phyloP scores from a whole-genome alignment of 345 rosid genomes.

The Salix caprea region DNA sequence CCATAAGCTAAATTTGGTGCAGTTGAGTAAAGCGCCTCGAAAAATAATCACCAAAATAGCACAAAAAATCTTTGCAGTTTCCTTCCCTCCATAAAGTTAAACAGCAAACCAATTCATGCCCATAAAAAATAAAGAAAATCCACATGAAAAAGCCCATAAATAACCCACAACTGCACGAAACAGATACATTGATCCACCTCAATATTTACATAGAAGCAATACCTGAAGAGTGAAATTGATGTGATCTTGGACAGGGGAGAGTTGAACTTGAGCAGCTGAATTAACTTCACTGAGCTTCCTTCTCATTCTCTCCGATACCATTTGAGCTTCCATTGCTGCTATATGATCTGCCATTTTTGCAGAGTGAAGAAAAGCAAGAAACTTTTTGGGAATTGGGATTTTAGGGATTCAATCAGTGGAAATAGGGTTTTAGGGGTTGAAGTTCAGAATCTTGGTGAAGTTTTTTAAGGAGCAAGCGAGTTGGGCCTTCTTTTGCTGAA shows the following conservation, averaged over 20 bases:
- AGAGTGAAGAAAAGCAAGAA: too few relatives aligned
- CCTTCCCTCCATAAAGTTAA: too few relatives aligned
- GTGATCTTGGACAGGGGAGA: slow-evolving; percentile 74
- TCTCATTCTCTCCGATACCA: slow-evolving; percentile 60
- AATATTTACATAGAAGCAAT: background rate
- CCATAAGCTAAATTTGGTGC: too few relatives aligned
- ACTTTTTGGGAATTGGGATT: background rate
- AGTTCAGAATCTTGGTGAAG: background rate
- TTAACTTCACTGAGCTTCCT: slow-evolving; percentile 65
- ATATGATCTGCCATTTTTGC: slow-evolving; percentile 46
- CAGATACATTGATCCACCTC: background rate
- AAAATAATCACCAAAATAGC: too few relatives aligned
- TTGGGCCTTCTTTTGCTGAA: too few relatives aligned
- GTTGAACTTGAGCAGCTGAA: slow-evolving; percentile 62
- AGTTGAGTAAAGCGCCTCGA: too few relatives aligned
- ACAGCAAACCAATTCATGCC: too few relatives aligned
- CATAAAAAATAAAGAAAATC: background rate
- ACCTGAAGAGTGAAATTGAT: slow-evolving; percentile 93
- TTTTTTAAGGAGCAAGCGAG: background rate
- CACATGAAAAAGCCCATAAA: background rate
- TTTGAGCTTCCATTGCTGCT: slow-evolving; percentile 54
- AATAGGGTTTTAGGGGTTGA: background rate
- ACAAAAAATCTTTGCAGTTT: too few relatives aligned
- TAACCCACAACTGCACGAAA: background rate
- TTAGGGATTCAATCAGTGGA: background rate